Conservation (phyloP, 192 early-diverging fungal species). For the Glomus cerebriforme region DNA sequence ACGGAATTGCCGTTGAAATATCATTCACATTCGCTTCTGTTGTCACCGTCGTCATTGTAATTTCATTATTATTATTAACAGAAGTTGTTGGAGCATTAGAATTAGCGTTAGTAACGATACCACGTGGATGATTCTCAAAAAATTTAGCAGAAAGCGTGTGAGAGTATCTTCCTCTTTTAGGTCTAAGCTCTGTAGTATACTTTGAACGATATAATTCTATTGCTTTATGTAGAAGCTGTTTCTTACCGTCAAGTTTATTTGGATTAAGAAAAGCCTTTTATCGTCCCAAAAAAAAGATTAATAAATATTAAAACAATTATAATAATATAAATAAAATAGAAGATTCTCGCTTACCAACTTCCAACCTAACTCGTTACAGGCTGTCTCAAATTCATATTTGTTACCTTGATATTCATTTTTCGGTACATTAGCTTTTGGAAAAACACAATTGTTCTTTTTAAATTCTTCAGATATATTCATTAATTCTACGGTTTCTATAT, state of each 20-base stretch:
- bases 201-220: constrained; percentile 50
- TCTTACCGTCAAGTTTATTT: constrained; percentile 42
- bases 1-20: no score
- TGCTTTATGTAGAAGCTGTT: constrained; percentile 51
- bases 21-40: background rate
- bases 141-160: constrained; percentile 28
- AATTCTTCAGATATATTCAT: constrained; percentile 46
- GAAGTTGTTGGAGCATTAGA: background rate
- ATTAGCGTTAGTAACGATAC: background rate
- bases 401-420: constrained; percentile 34
- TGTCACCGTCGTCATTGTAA: background rate
- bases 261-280: constrained; percentile 47
- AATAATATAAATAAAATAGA: background rate
- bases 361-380: constrained; percentile 67
- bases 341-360: constrained; percentile 50
- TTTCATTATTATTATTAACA: background rate
- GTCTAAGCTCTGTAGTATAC: constrained; percentile 12
- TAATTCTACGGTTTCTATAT: constrained; percentile 54
- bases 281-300: background rate
- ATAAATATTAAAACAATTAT: background rate
- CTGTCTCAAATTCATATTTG: constrained; percentile 45
- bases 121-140: constrained; percentile 33
- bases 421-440: constrained; percentile 45
- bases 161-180: constrained; percentile 28
- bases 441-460: constrained; percentile 58